Evolutionary conservation across 306 rosid species (phyloP).

Genomic region (Inga laurina): DNA sequence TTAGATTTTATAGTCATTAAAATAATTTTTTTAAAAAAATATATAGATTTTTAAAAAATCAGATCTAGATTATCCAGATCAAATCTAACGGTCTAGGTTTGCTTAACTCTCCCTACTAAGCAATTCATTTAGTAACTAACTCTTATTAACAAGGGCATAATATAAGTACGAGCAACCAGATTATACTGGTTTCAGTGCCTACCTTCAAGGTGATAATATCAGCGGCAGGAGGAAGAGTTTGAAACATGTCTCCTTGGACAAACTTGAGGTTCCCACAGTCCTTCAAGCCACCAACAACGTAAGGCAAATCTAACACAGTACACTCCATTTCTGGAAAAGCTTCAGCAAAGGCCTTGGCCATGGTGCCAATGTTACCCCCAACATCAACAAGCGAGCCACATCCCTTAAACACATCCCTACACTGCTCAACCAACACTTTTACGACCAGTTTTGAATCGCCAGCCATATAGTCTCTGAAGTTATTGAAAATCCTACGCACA

Average conservation of each 20-base stretch:
- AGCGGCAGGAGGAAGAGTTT: constrained; percentile 43
- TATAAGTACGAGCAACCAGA: background rate
- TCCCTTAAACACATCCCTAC: constrained; percentile 42
- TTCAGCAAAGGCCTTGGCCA: constrained; percentile 45
- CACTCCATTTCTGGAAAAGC: constrained; percentile 47
- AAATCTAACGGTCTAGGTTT: too few species aligned
- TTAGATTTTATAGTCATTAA: too few species aligned
- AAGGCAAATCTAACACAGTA: constrained; percentile 53
- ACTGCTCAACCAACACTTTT: constrained; percentile 38
- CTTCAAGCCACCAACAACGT: constrained; percentile 46
- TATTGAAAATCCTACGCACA: background rate
- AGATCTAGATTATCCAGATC: too few species aligned
- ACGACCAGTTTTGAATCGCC: constrained; percentile 43
- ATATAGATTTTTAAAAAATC: too few species aligned
- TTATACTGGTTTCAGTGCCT: background rate
- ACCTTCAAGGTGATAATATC: constrained; percentile 53
- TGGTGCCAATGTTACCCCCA: constrained; percentile 58
- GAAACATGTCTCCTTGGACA: constrained; percentile 57
- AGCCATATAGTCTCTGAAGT: constrained; percentile 50
- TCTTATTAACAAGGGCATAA: too few species aligned
- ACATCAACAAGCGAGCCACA: constrained; percentile 52
- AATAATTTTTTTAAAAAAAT: too few species aligned
- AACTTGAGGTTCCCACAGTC: constrained; percentile 38
- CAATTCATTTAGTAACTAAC: too few species aligned
- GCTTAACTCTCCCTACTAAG: too few species aligned